These are phyloP conservation scores for Blastocystis sp. DNA, from an alignment of 352 stramenopile genomes.

Conservation along the genomic window DNA sequence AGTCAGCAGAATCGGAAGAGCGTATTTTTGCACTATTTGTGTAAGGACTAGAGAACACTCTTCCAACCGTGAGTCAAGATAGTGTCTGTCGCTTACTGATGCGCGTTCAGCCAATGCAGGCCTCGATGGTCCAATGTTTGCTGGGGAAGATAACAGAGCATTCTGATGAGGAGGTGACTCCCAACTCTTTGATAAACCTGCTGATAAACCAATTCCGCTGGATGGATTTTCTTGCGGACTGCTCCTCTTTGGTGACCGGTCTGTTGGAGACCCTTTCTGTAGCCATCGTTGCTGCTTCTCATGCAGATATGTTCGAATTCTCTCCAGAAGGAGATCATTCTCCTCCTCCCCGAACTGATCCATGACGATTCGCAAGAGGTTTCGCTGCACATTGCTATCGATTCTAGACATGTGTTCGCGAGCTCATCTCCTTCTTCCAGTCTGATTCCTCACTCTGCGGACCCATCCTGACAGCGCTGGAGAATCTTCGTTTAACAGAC, in stretches of 20 bases:
- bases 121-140: background rate
- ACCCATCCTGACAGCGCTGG: background rate
- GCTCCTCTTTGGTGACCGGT: background rate
- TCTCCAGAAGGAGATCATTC: conserved; percentile 17
- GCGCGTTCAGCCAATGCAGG: background rate
- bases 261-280: conserved; percentile 15
- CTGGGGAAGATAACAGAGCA: conserved; percentile 23
- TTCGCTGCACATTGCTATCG: background rate
- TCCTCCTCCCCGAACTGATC: conserved; percentile 13
- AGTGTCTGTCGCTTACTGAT: conserved; percentile 30
- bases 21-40: background rate
- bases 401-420: background rate
- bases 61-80: conserved; percentile 24
- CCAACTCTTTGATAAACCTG: background rate
- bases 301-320: conserved; percentile 27
- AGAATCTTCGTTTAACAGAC: conserved; percentile 34
- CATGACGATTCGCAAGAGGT: conserved; percentile 27
- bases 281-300: background rate
- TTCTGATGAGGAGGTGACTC: background rate
- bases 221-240: conserved; percentile 30
- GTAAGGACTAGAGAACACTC: background rate
- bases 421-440: background rate
- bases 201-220: conserved; percentile 19
- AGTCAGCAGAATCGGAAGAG: background rate
- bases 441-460: conserved; percentile 33